A percentile compares a stretch with the other conserved stretches of the same genome.
Conservation (phyloP, 2,329 filamentous ascomycete genomes). For the Bipolaris cookei region DNA sequence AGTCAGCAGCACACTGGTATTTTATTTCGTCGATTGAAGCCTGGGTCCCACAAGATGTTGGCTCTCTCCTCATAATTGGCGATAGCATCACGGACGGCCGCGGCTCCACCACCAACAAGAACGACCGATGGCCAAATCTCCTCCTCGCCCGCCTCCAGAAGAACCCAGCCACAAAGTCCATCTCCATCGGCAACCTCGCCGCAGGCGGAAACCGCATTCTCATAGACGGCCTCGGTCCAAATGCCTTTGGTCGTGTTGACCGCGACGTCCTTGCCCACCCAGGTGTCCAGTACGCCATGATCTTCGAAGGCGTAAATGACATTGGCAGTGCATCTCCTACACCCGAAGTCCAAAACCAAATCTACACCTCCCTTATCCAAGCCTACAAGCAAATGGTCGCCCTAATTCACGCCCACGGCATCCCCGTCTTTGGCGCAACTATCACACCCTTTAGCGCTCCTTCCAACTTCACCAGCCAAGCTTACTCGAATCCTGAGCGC, state of each 20-base stretch:
- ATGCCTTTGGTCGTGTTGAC: conserved; percentile 65
- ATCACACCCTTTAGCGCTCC: conserved; percentile 66
- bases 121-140: conserved; percentile 58
- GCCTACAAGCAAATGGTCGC: conserved; percentile 65
- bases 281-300: conserved; percentile 65
- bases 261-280: conserved; percentile 67
- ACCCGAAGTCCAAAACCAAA: conserved; percentile 51
- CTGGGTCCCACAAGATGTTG: conserved; percentile 53
- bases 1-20: conserved; percentile 59
- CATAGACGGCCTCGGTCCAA: conserved; percentile 67
- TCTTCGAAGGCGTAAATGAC: conserved; percentile 71
- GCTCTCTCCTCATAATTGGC: conserved; percentile 63
- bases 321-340: conserved; percentile 62
- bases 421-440: conserved; percentile 67
- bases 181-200: conserved; percentile 69
- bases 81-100: conserved; percentile 72
- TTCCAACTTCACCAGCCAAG: conserved; percentile 38
- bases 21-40: conserved; percentile 65
- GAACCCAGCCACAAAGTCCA: conserved; percentile 51
- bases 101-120: conserved; percentile 64
- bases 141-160: conserved; percentile 56
- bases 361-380: conserved; percentile 61
- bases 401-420: conserved; percentile 60
- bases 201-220: conserved; percentile 73
- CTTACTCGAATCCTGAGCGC: conserved; percentile 52